Conservation (phyloP, 192 early-diverging fungal species). For the Coemansia sp. region DNA sequence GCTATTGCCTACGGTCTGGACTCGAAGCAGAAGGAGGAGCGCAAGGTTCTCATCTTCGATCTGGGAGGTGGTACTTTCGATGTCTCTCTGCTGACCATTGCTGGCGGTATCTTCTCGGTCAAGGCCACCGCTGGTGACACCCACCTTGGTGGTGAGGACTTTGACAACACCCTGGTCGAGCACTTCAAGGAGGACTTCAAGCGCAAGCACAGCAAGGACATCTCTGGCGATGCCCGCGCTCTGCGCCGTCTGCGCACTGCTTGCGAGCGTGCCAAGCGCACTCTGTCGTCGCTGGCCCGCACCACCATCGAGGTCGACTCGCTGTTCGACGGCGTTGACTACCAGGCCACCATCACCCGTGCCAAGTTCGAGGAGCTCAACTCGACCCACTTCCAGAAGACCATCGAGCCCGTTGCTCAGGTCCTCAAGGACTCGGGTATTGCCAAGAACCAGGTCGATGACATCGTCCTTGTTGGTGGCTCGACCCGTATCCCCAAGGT, state of each 20-base stretch:
- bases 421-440: conserved; percentile 76
- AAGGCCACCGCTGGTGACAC: conserved; percentile 82
- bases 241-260: conserved; percentile 75
- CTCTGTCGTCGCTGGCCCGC: conserved; percentile 70
- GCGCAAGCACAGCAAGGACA: conserved; percentile 73
- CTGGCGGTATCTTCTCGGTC: conserved; percentile 77
- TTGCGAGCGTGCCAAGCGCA: conserved; percentile 75
- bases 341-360: conserved; percentile 73
- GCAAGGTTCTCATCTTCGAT: conserved; percentile 77
- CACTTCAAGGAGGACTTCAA: conserved; percentile 62
- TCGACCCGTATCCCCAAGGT: conserved; percentile 95
- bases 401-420: conserved; percentile 70
- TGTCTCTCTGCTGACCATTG: conserved; percentile 79
- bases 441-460: conserved; percentile 73
- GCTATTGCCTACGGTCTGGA: conserved; percentile 85
- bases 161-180: conserved; percentile 64
- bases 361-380: conserved; percentile 81
- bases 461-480: conserved; percentile 84
- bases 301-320: conserved; percentile 75
- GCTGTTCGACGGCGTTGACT: conserved; percentile 74
- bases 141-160: conserved; percentile 83
- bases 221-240: conserved; percentile 69
- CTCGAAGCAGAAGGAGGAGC: conserved; percentile 72
- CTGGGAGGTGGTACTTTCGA: conserved; percentile 86
- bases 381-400: conserved; percentile 63